A percentile compares a stretch with the other conserved stretches of the same genome.
Conservation (phyloP, 2,329 filamentous ascomycete genomes). For the Aspergillus unguis region DNA sequence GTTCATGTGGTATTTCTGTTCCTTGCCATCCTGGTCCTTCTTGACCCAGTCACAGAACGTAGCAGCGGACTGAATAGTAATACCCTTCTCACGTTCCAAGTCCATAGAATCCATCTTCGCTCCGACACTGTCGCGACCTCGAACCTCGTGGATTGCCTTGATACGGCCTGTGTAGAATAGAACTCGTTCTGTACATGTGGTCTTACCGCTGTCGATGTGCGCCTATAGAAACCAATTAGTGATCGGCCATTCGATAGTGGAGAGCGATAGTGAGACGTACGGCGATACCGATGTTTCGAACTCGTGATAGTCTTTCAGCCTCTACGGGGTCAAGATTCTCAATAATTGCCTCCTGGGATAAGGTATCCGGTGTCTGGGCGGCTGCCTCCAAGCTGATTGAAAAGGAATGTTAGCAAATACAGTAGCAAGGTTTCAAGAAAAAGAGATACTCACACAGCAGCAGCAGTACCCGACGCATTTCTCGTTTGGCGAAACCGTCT, state of each 20-base stretch:
- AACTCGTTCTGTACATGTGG: slow-evolving; percentile 91
- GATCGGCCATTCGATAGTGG: neutral
- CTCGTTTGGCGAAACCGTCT: slow-evolving; percentile 43
- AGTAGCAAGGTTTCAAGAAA: neutral
- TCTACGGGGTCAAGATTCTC: slow-evolving; percentile 79
- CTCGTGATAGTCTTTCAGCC: slow-evolving; percentile 69
- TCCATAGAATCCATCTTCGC: slow-evolving; percentile 99
- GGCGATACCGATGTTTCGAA: slow-evolving; percentile 97
- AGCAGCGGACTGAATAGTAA: slow-evolving; percentile 96
- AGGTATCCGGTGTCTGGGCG: slow-evolving; percentile 52
- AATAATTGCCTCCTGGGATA: slow-evolving; percentile 65
- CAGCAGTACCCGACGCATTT: slow-evolving; percentile 42
- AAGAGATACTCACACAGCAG: slow-evolving; percentile 40
- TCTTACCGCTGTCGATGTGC: slow-evolving; percentile 98
- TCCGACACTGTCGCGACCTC: slow-evolving; percentile 82
- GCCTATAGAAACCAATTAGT: slow-evolving; percentile 53
- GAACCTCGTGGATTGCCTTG: slow-evolving; percentile 94
- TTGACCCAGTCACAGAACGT: slow-evolving; percentile 98
- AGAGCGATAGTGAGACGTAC: slow-evolving; percentile 47
- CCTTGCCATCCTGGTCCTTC: slow-evolving; percentile 69
- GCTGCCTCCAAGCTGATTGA: slow-evolving; percentile 54
- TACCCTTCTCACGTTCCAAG: slow-evolving; percentile 94
- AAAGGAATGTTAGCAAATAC: slow-evolving; percentile 4
- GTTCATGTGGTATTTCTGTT: slow-evolving; percentile 95
- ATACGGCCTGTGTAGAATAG: slow-evolving; percentile 98